These are phyloP conservation scores for Geotrichum ghanense DNA, from an alignment of 805 yeast genomes.

Conservation along the genomic window DNA sequence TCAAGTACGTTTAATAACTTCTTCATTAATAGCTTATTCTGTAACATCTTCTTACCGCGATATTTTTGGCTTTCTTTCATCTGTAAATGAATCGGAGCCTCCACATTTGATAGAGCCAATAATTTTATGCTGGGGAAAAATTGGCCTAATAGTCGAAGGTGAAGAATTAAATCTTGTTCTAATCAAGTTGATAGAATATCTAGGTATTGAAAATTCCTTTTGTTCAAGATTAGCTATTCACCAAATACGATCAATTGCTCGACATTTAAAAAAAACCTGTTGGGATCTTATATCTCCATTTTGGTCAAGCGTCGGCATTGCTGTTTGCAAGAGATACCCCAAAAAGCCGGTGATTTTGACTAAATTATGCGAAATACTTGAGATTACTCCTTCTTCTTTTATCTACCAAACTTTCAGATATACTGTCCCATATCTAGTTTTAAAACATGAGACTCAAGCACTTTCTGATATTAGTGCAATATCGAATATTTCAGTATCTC, in stretches of 20 bases:
- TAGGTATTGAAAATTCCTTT: constrained; percentile 55
- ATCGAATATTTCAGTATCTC: constrained; percentile 29
- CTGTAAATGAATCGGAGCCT: constrained; percentile 7
- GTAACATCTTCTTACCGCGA: not conserved
- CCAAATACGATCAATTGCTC: constrained; percentile 48
- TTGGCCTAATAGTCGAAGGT: constrained; percentile 52
- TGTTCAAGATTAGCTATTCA: constrained; percentile 60
- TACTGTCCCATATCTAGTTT: constrained; percentile 67
- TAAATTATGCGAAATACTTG: constrained; percentile 53
- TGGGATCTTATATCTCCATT: constrained; percentile 75
- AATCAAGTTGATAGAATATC: constrained; percentile 50
- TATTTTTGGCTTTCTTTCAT: constrained; percentile 4
- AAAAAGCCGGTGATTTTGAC: constrained; percentile 42
- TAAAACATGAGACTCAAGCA: constrained; percentile 50
- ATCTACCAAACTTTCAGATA: constrained; percentile 57
- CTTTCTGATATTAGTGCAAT: constrained; percentile 50
- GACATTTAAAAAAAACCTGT: constrained; percentile 46
- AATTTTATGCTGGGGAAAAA: constrained; percentile 44
- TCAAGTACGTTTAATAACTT: not conserved
- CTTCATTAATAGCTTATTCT: not conserved
- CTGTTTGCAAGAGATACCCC: constrained; percentile 43
- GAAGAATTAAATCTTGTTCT: constrained; percentile 58
- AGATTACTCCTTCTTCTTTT: constrained; percentile 49
- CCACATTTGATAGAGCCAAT: constrained; percentile 18
- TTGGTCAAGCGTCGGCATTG: constrained; percentile 58